A percentile compares a stretch with the other conserved stretches of the same genome.
Conservation (phyloP, 2,329 filamentous ascomycete species). For the Penicillium oxalicum region DNA sequence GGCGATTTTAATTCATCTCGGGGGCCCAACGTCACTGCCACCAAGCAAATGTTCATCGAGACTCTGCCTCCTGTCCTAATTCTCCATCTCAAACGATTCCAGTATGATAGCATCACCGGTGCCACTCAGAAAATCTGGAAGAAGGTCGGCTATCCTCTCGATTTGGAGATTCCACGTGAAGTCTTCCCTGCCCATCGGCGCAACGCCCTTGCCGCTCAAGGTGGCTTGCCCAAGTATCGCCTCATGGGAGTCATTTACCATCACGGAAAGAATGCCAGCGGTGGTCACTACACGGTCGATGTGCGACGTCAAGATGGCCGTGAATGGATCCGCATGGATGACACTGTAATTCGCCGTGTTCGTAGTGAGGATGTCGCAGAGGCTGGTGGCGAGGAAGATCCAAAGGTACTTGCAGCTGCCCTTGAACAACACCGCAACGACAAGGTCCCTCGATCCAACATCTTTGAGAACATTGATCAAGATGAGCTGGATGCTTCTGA, state of each 20-base stretch:
- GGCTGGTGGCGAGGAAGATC: constrained; percentile 73
- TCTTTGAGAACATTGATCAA: constrained; percentile 63
- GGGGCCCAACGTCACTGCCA: constrained; percentile 69
- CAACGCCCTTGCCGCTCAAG: constrained; percentile 58
- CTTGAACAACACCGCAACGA: constrained; percentile 61
- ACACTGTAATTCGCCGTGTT: constrained; percentile 81
- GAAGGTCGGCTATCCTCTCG: constrained; percentile 89
- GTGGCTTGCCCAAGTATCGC: constrained; percentile 72
- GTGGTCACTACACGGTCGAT: constrained; percentile 97
- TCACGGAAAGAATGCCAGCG: constrained; percentile 92
- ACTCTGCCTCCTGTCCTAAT: constrained; percentile 86
- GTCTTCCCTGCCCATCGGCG: constrained; percentile 73
- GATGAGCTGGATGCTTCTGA: constrained; percentile 64
- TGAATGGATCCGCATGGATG: constrained; percentile 94
- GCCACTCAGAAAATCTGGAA: constrained; percentile 98
- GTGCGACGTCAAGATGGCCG: constrained; percentile 87
- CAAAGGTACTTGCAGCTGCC: constrained; percentile 59
- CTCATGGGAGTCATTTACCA: constrained; percentile 92
- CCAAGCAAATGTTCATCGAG: constrained; percentile 93
- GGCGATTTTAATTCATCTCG: constrained; percentile 77
- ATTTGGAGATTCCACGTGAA: constrained; percentile 88
- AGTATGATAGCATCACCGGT: constrained; percentile 75
- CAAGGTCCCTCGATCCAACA: constrained; percentile 54
- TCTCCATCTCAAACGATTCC: constrained; percentile 93
- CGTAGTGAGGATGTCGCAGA: constrained; percentile 84